phyloP scores from a whole-genome alignment of 345 rosid genomes.

The Reutealis trisperma region DNA sequence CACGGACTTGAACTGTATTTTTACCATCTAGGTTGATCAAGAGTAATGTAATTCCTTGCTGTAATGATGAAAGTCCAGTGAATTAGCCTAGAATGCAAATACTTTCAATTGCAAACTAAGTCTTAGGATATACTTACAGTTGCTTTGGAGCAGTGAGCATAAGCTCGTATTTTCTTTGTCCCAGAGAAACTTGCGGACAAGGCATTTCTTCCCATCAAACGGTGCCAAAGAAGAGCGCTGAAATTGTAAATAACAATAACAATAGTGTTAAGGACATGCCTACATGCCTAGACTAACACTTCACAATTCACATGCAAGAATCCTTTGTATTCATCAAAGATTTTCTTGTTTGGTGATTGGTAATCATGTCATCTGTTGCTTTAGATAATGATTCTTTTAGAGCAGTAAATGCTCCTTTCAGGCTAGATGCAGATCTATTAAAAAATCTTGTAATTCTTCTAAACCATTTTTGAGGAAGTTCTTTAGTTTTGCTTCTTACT shows the following conservation, averaged over 20 bases:
- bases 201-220: conserved; percentile 45
- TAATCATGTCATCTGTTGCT: too few species aligned
- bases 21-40: conserved; percentile 50
- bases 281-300: neutral
- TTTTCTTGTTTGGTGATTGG: neutral
- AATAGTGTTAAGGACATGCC: too few species aligned
- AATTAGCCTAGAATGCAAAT: neutral
- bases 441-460: too few species aligned
- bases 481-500: too few species aligned
- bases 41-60: conserved; percentile 51
- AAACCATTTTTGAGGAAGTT: too few species aligned
- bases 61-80: conserved; percentile 10
- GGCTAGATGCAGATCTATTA: too few species aligned
- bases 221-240: conserved; percentile 57
- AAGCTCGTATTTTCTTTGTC: conserved; percentile 35
- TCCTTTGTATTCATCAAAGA: neutral
- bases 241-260: neutral
- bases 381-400: neutral
- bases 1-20: conserved; percentile 27
- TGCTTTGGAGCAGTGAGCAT: conserved; percentile 45
- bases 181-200: conserved; percentile 35
- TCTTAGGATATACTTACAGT: conserved; percentile 22
- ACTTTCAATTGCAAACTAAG: neutral
- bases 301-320: neutral
- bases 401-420: too few species aligned